Evolutionary conservation across 1,139 yeast species (phyloP), one percentile per base, ranked within the genome.

Genomic region (Pichia norvegensis): DNA sequence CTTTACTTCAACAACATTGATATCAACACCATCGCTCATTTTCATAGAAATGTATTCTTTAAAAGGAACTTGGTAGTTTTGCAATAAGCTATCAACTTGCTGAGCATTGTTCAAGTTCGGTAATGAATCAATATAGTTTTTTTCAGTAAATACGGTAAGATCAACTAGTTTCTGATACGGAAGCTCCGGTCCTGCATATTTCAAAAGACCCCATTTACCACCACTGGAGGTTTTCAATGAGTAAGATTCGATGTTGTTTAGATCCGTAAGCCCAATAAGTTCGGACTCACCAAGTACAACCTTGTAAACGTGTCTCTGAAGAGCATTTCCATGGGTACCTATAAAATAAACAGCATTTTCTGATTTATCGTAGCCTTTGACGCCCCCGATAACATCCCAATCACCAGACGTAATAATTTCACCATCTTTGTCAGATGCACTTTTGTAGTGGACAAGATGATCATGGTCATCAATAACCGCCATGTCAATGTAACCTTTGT

Each of bases 1-100:
- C 35, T 78, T 68, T 5, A 84, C 81, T 61, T 90, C 97, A 42
- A 83, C 66, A 46, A 81, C 77, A 60, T 85, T 82, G 33, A 85
- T 69, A 4, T 67, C 70, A 22, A 68, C 70, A 14, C 63, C 64
- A 40, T 69, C 70, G 4, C 58, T 58, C 23, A 65, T 53, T 16
- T 51, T 42, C 44, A 67, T 62, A 25, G 58, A 63, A 33, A 81
- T 66, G 58, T 70, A 79, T 2, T 67, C 61, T 27, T 73, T 74
- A 0, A 73, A 67, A 1, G 96, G 95, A 2, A 84, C 52, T 35
- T 74, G 74, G 49, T 70, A 76, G 8, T 63, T 55, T 19, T 58
- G 52, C 17, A 70, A 48, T 3, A 57, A 51, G 1, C 57, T 47
- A 20, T 55, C 72, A 10, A 73, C 53, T n/a, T 54, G 57, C 29